Conservation (phyloP, 345 rosid species). For the Syzygium aromaticum region DNA sequence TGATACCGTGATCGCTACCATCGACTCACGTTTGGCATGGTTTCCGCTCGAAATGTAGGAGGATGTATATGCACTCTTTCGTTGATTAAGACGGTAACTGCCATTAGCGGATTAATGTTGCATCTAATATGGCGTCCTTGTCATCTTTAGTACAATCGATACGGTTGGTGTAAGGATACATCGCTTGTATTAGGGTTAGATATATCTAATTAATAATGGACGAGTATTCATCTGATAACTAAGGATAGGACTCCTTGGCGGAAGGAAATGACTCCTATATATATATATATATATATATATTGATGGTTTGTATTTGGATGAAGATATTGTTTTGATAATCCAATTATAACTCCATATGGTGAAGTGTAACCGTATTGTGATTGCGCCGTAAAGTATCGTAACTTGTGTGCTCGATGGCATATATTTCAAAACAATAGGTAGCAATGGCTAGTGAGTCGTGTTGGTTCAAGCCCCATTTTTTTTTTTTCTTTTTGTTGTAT, state of each 20-base stretch:
- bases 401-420: neutral
- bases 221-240: neutral
- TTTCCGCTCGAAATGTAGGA: neutral
- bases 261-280: neutral
- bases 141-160: neutral
- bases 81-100: neutral
- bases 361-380: accelerated
- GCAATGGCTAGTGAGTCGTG: neutral
- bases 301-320: neutral
- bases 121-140: neutral
- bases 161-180: neutral
- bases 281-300: neutral
- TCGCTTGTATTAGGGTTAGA: neutral
- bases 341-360: neutral
- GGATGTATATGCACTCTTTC: neutral
- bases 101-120: neutral
- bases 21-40: neutral
- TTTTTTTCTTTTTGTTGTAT: neutral
- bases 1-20: neutral
- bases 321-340: neutral
- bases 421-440: neutral
- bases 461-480: neutral
- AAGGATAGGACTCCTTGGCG: neutral
- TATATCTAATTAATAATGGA: neutral
- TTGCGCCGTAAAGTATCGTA: neutral